A percentile compares a stretch with the other conserved stretches of the same genome.
Conservation (phyloP, 805 yeast species). For the Starmerella lactis-condensi region DNA sequence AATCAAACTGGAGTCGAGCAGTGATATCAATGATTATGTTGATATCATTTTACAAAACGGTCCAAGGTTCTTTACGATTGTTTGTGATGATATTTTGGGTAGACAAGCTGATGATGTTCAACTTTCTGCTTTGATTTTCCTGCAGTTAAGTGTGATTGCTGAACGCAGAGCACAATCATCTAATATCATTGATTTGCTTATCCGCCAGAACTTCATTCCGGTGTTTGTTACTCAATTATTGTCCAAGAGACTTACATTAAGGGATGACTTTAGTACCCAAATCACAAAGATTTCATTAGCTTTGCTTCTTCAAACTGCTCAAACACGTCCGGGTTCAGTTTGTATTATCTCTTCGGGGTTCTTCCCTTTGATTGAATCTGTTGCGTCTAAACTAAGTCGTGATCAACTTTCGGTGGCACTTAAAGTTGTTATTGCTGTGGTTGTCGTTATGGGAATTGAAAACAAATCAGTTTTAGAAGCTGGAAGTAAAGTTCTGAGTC, state of each 20-base stretch:
- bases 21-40: neutral
- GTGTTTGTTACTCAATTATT: conserved; percentile 37
- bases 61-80: conserved; percentile 21
- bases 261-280: conserved; percentile 29
- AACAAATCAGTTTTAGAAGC: conserved; percentile 40
- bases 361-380: conserved; percentile 41
- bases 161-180: conserved; percentile 34
- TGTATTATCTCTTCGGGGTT: conserved; percentile 57
- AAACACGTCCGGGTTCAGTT: conserved; percentile 58
- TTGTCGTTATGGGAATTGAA: conserved; percentile 61
- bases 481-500: conserved; percentile 33
- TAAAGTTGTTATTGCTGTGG: conserved; percentile 47
- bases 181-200: conserved; percentile 41
- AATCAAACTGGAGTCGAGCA: conserved; percentile 24
- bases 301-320: conserved; percentile 55
- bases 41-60: neutral
- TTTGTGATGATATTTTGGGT: conserved; percentile 60
- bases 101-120: conserved; percentile 56
- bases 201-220: conserved; percentile 46
- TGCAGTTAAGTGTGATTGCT: conserved; percentile 47
- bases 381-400: conserved; percentile 36
- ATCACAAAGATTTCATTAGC: conserved; percentile 41
- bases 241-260: conserved; percentile 1
- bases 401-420: conserved; percentile 58
- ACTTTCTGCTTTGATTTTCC: conserved; percentile 52